These are phyloP conservation scores for Lipomyces mesembrius DNA, from an alignment of 805 yeast genomes.

Conservation along the genomic window DNA sequence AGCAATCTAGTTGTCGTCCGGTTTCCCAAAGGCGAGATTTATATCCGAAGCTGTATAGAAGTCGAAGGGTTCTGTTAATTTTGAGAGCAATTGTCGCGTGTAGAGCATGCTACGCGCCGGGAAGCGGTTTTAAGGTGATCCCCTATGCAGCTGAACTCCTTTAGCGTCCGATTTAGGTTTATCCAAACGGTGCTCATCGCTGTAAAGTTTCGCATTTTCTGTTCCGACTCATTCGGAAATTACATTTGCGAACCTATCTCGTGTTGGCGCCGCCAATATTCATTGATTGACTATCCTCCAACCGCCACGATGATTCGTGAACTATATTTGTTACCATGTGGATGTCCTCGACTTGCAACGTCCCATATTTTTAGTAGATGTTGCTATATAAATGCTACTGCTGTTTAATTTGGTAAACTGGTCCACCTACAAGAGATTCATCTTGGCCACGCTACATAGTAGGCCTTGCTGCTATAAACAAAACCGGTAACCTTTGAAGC, in stretches of 20 bases:
- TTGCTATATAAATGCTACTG: too few relatives aligned
- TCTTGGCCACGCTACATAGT: too few relatives aligned
- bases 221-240: neutral
- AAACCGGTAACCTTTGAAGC: too few relatives aligned
- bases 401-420: too few relatives aligned
- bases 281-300: too few relatives aligned
- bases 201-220: neutral
- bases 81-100: neutral
- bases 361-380: neutral
- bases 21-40: neutral
- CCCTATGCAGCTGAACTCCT: too few relatives aligned
- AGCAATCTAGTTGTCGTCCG: neutral
- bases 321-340: neutral
- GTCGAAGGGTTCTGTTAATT: neutral
- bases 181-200: too few relatives aligned
- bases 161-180: too few relatives aligned
- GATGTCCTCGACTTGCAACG: neutral
- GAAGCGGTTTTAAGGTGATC: too few relatives aligned
- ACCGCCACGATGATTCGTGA: neutral
- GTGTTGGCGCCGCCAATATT: neutral
- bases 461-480: too few relatives aligned
- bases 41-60: neutral
- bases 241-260: too few relatives aligned
- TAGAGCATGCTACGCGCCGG: neutral
- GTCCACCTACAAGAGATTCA: too few relatives aligned